A percentile compares a stretch with the other conserved stretches of the same genome.
phyloP scores from a whole-genome alignment of 495 filamentous ascomycete genomes.

The Penicillium lagena region DNA sequence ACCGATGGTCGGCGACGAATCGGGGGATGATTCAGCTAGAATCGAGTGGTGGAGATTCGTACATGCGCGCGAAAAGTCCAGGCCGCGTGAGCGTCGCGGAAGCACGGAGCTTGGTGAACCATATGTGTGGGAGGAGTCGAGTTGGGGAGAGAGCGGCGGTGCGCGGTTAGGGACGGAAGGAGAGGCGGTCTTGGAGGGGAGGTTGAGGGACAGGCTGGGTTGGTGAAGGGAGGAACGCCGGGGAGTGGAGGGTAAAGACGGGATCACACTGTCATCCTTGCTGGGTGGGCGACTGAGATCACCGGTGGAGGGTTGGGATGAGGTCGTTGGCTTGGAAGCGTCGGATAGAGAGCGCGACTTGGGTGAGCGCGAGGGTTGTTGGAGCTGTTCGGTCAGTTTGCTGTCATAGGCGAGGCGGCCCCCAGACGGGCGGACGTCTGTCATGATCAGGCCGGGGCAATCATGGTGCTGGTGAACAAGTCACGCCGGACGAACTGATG shows the following conservation, averaged over 20 bases:
- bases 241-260: conserved; percentile 56
- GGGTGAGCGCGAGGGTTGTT: conserved; percentile 22
- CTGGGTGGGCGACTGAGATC: conserved; percentile 32
- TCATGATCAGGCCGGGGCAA: conserved; percentile 5
- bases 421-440: conserved; percentile 13
- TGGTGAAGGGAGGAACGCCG: conserved; percentile 54
- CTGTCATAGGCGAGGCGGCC: conserved; percentile 28
- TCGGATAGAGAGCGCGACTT: conserved; percentile 42
- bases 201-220: conserved; percentile 65
- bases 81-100: conserved; percentile 75
- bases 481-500: no score
- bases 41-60: conserved; percentile 96
- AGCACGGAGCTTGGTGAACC: conserved; percentile 78
- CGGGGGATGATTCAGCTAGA: conserved; percentile 83
- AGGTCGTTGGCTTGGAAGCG: conserved; percentile 27
- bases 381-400: conserved; percentile 37
- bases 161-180: conserved; percentile 55
- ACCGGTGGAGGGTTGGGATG: conserved; percentile 19
- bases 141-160: conserved; percentile 77
- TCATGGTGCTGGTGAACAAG: no score
- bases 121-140: conserved; percentile 76
- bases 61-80: conserved; percentile 90
- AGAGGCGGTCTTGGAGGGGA: conserved; percentile 53
- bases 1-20: conserved; percentile 83
- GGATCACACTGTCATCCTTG: conserved; percentile 75